These are phyloP conservation scores for Strobilomyces confusus DNA, from an alignment of 768 basidiomycete genomes.

Conservation along the genomic window DNA sequence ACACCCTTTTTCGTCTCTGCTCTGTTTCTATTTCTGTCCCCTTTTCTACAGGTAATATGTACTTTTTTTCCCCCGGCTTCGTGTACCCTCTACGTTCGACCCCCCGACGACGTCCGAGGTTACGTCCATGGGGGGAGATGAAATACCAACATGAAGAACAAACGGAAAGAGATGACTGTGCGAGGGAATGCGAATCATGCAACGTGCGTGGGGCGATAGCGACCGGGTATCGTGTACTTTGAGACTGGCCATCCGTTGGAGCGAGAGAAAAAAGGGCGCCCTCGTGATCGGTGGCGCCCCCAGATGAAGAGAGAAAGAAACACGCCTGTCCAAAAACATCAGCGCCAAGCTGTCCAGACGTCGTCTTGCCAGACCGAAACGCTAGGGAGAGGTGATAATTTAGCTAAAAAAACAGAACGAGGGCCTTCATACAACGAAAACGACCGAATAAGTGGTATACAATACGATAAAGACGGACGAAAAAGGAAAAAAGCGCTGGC, in stretches of 20 bases:
- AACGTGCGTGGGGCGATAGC: background rate
- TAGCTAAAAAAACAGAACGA: slow-evolving; percentile 5
- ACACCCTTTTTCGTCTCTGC: background rate
- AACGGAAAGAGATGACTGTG: background rate
- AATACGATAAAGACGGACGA: slow-evolving; percentile 26
- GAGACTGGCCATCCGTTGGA: background rate
- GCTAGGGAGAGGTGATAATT: slow-evolving; percentile 18
- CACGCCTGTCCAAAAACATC: background rate
- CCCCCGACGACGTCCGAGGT: background rate
- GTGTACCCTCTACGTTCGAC: slow-evolving; percentile 14
- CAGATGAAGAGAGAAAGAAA: background rate
- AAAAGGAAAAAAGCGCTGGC: background rate
- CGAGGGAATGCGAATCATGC: background rate
- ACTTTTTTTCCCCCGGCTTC: slow-evolving; percentile 11
- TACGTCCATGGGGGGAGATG: slow-evolving; percentile 12
- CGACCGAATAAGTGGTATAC: slow-evolving; percentile 20
- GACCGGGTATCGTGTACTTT: background rate
- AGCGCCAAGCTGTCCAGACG: slow-evolving; percentile 1
- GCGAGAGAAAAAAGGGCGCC: background rate
- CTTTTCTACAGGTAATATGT: slow-evolving; percentile 12
- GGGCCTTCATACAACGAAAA: slow-evolving; percentile 8
- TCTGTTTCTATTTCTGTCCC: background rate
- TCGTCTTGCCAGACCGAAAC: slow-evolving; percentile 9
- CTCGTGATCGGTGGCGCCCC: background rate
- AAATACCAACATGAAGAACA: background rate